Evolutionary conservation across 73 alveolate genomes (phyloP), one percentile per base, ranked within the genome.

Genomic region (Stentor coeruleus): DNA sequence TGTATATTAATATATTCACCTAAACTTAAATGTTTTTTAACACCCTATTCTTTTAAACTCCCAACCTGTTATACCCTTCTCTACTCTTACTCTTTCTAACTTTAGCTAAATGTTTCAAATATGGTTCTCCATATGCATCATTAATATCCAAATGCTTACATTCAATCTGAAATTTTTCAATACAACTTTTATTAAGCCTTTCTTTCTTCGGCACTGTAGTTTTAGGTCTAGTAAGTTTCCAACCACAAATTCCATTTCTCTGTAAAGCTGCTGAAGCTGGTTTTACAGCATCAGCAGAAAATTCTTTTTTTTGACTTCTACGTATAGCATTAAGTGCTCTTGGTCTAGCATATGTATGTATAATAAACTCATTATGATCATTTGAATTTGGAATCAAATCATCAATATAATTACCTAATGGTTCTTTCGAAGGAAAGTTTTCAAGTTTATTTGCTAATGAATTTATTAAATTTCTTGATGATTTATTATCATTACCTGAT

Each of bases 261-360:
- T 66, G 37, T 1, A 66, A 20, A 20, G 79, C 49, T 33, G 42
- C 33, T 33, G n/a, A 37, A 20, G 33, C 42, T 20, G 39, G 42
- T 66, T 66, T 66, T 26, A 40, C 39, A 20, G 11, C 79, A 20
- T 28, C 20, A 66, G 20, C 79, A 57, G 28, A 20, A 31, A 57
- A 57, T 20, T 57, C 28, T 2, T 57, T n/a, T n/a, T 57, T 31
- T 20, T 57, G 73, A 37, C 37, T 40, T 20, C 41, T 66, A 0
- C 40, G 36, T 20, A 66, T 20, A 0, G 79, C 33, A 2, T 11
- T 66, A 66, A 66, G 79, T 31, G 49, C 79, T 66, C 79, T 66
- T 26, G 79, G 79, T 40, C 79, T 66, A 26, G 79, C 79, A 66
- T 66, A 66, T 26, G 36, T 66, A 66, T 66, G 79, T 28, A 66